These are phyloP conservation scores for Dichomitus squalens DNA, from an alignment of 1,284 basidiomycete genomes.

Conservation along the genomic window DNA sequence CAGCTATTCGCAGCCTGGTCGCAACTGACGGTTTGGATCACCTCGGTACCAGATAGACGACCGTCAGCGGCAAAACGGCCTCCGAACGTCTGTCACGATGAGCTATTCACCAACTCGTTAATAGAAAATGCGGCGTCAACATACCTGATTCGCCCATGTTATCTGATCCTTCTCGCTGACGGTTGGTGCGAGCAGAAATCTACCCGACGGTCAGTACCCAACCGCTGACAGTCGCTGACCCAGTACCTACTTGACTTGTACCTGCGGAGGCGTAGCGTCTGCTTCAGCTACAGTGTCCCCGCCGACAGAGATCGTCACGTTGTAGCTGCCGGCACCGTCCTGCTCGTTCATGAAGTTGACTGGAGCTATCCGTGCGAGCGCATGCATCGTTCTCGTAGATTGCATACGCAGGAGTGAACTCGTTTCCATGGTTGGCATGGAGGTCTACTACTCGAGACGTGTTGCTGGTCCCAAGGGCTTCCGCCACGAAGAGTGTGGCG, in stretches of 20 bases:
- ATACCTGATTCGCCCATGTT: constrained; percentile 61
- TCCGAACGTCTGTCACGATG: constrained; percentile 76
- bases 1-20: constrained; percentile 43
- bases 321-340: constrained; percentile 50
- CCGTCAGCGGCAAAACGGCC: constrained; percentile 59
- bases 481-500: constrained; percentile 66
- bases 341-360: constrained; percentile 68
- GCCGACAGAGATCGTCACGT: constrained; percentile 45
- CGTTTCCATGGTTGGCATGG: constrained; percentile 46
- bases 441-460: constrained; percentile 62
- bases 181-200: constrained; percentile 52
- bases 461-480: constrained; percentile 66
- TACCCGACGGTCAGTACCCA: constrained; percentile 24
- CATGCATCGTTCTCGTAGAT: constrained; percentile 65
- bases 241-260: constrained; percentile 50
- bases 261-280: constrained; percentile 41
- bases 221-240: background rate
- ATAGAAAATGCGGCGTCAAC: background rate
- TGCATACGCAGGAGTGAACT: constrained; percentile 69
- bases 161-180: constrained; percentile 69
- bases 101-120: too few species aligned
- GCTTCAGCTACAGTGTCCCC: constrained; percentile 40
- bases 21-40: constrained; percentile 47
- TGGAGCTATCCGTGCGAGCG: constrained; percentile 59
- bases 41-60: constrained; percentile 41